Conservation (phyloP, 2,329 filamentous ascomycete genomes). For the Aspergillus neoniger region DNA sequence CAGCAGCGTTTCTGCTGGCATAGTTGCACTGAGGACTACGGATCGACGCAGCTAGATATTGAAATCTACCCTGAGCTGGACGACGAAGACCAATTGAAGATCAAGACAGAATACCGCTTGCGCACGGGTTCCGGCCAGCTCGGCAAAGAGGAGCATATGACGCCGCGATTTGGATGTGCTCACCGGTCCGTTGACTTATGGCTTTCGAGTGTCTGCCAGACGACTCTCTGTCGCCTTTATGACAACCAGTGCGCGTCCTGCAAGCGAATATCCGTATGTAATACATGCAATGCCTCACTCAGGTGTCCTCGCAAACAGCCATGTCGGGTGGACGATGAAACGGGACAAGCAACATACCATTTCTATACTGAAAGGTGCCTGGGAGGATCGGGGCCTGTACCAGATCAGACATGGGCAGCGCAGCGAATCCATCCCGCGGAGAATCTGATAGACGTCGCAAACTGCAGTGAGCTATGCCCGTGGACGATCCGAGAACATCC, state of each 20-base stretch:
- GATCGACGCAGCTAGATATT: slow-evolving; percentile 37
- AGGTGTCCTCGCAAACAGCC: slow-evolving; percentile 40
- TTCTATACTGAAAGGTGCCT: slow-evolving; percentile 41
- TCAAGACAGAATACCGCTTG: slow-evolving; percentile 43
- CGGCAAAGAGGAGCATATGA: slow-evolving; percentile 42
- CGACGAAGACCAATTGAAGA: slow-evolving; percentile 31
- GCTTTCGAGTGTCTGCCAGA: slow-evolving; percentile 42
- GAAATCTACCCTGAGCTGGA: slow-evolving; percentile 39
- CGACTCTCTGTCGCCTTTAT: slow-evolving; percentile 37
- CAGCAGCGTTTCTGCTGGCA: slow-evolving; percentile 43
- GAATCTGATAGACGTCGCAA: slow-evolving; percentile 35
- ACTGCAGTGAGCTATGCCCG: slow-evolving; percentile 42
- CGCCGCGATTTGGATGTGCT: slow-evolving; percentile 43
- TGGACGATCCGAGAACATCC: slow-evolving; percentile 44
- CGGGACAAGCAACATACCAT: slow-evolving; percentile 34
- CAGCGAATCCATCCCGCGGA: slow-evolving; percentile 44
- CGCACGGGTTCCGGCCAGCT: slow-evolving; percentile 36
- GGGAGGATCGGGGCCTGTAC: slow-evolving; percentile 28
- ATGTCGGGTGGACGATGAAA: slow-evolving; percentile 25
- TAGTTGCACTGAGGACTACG: slow-evolving; percentile 39
- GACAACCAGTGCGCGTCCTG: slow-evolving; percentile 39
- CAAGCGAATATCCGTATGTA: slow-evolving; percentile 39
- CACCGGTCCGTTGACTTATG: slow-evolving; percentile 44
- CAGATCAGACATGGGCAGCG: slow-evolving; percentile 36
- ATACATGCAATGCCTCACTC: slow-evolving; percentile 35